These are phyloP conservation scores for Chytriomyces confervae DNA, from an alignment of 192 early-diverging fungal species.

Conservation along the genomic window DNA sequence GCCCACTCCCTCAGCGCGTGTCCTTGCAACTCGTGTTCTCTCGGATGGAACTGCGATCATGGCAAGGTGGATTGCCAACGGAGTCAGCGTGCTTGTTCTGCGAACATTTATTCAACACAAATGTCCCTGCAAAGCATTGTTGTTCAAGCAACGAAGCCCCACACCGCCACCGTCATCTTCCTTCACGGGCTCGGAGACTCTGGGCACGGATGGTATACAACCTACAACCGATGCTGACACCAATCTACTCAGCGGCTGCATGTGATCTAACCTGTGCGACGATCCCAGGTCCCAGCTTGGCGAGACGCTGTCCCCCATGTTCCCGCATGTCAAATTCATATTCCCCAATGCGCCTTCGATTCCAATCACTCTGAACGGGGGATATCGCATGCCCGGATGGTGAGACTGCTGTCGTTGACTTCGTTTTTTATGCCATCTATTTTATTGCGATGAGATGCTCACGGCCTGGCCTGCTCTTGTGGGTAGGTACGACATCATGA, in stretches of 20 bases:
- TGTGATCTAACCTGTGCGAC: background rate
- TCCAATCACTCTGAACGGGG: slow-evolving; percentile 76
- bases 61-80: no score
- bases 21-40: no score
- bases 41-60: no score
- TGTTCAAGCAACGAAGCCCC: slow-evolving; percentile 56
- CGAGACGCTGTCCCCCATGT: slow-evolving; percentile 54
- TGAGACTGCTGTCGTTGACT: background rate
- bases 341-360: slow-evolving; percentile 78
- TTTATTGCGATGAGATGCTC: background rate
- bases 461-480: background rate
- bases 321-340: slow-evolving; percentile 90
- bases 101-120: no score
- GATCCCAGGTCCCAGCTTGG: slow-evolving; percentile 55
- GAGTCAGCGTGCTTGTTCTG: no score
- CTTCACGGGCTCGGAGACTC: slow-evolving; percentile 81
- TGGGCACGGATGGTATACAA: slow-evolving; percentile 50
- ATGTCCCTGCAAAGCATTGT: background rate
- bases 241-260: background rate
- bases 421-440: background rate
- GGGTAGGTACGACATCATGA: slow-evolving; percentile 74
- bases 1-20: no score
- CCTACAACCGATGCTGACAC: background rate
- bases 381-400: slow-evolving; percentile 88
- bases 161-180: slow-evolving; percentile 84